These are phyloP conservation scores for Aegilops speltoides DNA, from an alignment of 176 grass and related monocot species.

Conservation along the genomic window DNA sequence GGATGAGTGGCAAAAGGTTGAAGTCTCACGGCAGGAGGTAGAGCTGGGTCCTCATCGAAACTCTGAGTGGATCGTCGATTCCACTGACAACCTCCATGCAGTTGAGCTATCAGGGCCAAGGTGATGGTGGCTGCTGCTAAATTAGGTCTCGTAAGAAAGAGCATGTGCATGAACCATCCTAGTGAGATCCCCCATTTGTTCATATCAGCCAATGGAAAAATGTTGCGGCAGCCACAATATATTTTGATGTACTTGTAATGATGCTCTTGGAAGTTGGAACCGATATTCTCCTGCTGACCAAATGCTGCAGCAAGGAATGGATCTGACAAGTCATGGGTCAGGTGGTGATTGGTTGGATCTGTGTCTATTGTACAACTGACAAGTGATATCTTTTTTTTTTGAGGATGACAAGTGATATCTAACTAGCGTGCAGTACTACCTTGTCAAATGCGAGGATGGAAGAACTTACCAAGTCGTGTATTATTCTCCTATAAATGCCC, in stretches of 20 bases:
- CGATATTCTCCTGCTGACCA: neutral
- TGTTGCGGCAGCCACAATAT: neutral
- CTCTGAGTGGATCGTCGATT: constrained; percentile 80
- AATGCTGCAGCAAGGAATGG: neutral
- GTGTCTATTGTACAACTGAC: neutral
- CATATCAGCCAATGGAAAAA: constrained; percentile 40
- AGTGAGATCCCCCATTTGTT: constrained; percentile 50
- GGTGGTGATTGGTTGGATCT: constrained; percentile 14
- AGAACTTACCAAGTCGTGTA: too few relatives aligned
- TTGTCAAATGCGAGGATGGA: constrained; percentile 30
- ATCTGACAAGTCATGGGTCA: neutral
- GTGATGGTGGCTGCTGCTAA: constrained; percentile 39
- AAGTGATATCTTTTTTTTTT: neutral
- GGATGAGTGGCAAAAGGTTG: constrained; percentile 92
- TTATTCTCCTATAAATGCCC: too few relatives aligned
- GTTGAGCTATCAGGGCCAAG: constrained; percentile 78
- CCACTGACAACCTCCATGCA: constrained; percentile 69
- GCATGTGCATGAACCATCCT: constrained; percentile 27
- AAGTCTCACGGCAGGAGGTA: constrained; percentile 67
- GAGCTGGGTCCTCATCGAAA: constrained; percentile 51
- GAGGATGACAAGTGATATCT: neutral
- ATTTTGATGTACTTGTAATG: constrained; percentile 33
- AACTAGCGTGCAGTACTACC: constrained; percentile 33
- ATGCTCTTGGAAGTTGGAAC: neutral
- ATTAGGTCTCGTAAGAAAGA: constrained; percentile 46